phyloP scores from a whole-genome alignment of 192 early-diverging fungal species.

The Geranomyces variabilis region DNA sequence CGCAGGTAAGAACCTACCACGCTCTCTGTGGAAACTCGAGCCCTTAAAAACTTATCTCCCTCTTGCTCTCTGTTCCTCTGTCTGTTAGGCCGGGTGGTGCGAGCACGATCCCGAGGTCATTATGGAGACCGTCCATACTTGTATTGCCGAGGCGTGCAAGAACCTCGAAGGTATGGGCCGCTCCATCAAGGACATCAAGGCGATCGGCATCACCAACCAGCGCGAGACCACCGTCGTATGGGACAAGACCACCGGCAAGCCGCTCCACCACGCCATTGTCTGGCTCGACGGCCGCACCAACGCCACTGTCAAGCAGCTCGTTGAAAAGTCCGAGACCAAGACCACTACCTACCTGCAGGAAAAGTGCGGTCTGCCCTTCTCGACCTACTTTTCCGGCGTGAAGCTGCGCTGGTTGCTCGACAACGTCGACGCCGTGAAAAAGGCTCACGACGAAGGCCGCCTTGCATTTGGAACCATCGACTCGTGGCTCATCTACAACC shows the following conservation, averaged over 20 bases:
- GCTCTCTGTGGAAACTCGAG: too few relatives aligned
- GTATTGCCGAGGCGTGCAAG: conserved; percentile 67
- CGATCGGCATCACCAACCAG: conserved; percentile 92
- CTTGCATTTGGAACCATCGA: conserved; percentile 90
- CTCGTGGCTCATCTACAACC: conserved; percentile 92
- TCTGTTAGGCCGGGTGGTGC: conserved; percentile 65
- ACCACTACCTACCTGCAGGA: conserved; percentile 22
- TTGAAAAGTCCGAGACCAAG: conserved; percentile 57
- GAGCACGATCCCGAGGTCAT: conserved; percentile 87
- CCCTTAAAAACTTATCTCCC: too few relatives aligned
- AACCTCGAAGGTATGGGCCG: conserved; percentile 69
- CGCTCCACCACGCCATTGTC: conserved; percentile 84
- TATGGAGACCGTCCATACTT: conserved; percentile 65
- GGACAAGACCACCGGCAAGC: conserved; percentile 79
- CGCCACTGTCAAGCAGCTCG: conserved; percentile 67
- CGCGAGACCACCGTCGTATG: conserved; percentile 92
- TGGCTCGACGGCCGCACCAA: conserved; percentile 89
- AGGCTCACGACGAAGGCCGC: conserved; percentile 71
- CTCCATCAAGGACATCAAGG: conserved; percentile 37
- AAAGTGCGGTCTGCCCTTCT: conserved; percentile 83
- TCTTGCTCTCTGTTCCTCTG: too few relatives aligned
- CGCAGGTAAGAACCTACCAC: neutral
- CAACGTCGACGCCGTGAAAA: conserved; percentile 71
- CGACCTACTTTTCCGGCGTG: conserved; percentile 90
- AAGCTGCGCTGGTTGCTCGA: conserved; percentile 94